Evolutionary conservation across 352 stramenopile species (phyloP).

Genomic region (Phytophthora macrochlamydospora): DNA sequence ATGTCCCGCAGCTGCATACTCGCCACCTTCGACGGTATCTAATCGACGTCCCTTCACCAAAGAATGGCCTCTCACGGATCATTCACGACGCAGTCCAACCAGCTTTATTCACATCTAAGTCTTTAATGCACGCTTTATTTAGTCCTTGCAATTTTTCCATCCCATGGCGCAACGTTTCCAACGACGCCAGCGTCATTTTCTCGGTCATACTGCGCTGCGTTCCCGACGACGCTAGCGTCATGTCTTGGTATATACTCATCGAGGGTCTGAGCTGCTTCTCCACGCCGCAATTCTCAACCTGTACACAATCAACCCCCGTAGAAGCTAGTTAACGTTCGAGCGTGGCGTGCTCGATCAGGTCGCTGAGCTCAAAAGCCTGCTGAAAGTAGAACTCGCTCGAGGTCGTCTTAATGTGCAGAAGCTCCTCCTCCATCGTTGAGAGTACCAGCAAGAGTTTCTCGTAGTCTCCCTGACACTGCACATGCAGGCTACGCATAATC

Average conservation of each 20-base stretch:
- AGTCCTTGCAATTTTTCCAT: conserved; percentile 21
- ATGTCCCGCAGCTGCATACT: conserved; percentile 69
- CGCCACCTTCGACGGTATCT: conserved; percentile 10
- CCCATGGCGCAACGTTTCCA: conserved; percentile 26
- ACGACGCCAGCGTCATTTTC: conserved; percentile 17
- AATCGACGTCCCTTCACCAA: no score
- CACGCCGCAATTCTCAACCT: conserved; percentile 22
- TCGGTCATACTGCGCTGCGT: conserved; percentile 10
- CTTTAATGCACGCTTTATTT: no score
- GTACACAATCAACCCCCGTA: conserved; percentile 10
- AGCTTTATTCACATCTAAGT: conserved; percentile 12
- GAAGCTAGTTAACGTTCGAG: conserved; percentile 41
- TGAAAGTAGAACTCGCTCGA: conserved; percentile 72
- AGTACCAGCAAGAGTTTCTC: conserved; percentile 69
- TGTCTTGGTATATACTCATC: conserved; percentile 11
- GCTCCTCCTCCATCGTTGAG: conserved; percentile 77
- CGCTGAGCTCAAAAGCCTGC: conserved; percentile 56
- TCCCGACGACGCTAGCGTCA: conserved; percentile 25
- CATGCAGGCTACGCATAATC: conserved; percentile 63
- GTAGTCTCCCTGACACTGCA: conserved; percentile 63
- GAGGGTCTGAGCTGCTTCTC: conserved; percentile 4
- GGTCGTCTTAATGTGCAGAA: conserved; percentile 75
- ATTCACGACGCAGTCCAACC: no score
- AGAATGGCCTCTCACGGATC: no score
- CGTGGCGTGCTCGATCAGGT: conserved; percentile 53